Conservation (phyloP, 345 rosid genomes). For the Eucalyptus globulus region DNA sequence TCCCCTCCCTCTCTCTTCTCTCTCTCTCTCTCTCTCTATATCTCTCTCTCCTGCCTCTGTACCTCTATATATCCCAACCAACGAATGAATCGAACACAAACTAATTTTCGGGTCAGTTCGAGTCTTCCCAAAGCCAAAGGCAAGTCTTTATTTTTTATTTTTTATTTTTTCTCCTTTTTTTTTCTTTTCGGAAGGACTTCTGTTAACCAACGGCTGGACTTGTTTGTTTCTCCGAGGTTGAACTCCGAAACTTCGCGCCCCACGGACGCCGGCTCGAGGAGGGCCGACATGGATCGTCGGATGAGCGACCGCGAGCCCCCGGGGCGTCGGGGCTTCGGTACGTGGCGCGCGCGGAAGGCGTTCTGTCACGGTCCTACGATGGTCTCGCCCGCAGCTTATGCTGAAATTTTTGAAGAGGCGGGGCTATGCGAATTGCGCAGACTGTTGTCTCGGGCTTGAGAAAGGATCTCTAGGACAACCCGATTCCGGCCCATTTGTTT, state of each 20-base stretch:
- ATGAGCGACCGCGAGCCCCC: not conserved
- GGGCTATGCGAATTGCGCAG: not conserved
- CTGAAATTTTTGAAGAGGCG: not conserved
- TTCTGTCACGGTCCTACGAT: not conserved
- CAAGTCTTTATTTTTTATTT: not conserved
- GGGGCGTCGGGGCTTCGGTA: not conserved
- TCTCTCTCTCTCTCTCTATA: not conserved
- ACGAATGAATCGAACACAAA: not conserved
- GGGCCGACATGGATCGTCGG: not conserved
- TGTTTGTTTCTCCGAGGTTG: not conserved
- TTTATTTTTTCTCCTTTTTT: accelerated
- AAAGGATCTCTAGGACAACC: not conserved
- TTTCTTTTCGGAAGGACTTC: not conserved
- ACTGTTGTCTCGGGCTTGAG: not conserved
- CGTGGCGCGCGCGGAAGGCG: not conserved
- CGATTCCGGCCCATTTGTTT: not conserved
- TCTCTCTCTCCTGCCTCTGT: not conserved
- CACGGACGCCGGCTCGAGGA: not conserved
- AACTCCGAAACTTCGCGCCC: not conserved
- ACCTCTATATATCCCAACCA: not conserved
- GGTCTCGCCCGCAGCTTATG: not conserved
- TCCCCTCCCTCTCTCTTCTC: not conserved
- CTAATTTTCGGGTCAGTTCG: not conserved
- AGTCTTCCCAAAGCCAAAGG: not conserved
- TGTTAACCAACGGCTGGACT: not conserved